Percentiles rank a stretch among this genome's conserved stretches.
phyloP scores from a whole-genome alignment of 2,329 filamentous ascomycete genomes.

The Pseudocercospora macadamiae region DNA sequence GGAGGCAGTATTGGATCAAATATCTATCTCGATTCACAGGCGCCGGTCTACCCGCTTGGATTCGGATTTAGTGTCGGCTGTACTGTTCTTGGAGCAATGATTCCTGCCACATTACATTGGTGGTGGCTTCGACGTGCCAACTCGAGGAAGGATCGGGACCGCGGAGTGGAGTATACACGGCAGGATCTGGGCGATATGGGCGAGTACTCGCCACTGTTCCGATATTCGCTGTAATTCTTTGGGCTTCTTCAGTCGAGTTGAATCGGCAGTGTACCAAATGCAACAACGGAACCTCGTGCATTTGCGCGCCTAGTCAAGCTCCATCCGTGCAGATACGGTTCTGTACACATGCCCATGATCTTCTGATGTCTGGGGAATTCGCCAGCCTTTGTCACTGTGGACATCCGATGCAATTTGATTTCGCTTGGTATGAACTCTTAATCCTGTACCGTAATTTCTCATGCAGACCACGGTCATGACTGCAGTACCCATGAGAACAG shows the following conservation, averaged over 20 bases:
- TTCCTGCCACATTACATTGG: constrained; percentile 14
- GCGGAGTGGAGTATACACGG: neutral
- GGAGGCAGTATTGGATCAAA: constrained; percentile 18
- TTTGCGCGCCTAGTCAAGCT: too few species aligned
- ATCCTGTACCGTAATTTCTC: neutral
- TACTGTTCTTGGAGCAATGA: constrained; percentile 11
- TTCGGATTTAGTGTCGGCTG: constrained; percentile 17
- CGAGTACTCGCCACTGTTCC: constrained; percentile 8
- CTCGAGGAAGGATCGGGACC: neutral
- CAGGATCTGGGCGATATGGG: constrained; percentile 2
- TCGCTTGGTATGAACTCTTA: neutral
- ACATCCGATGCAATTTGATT: neutral
- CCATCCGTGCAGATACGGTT: too few species aligned
- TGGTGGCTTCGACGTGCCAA: constrained; percentile 7
- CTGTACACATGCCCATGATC: too few species aligned
- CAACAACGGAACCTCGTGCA: too few species aligned
- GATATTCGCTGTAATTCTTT: constrained; percentile 1
- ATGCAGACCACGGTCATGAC: neutral
- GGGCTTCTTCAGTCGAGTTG: too few species aligned
- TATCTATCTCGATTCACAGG: constrained; percentile 14
- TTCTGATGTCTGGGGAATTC: too few species aligned
- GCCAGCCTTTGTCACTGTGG: too few species aligned
- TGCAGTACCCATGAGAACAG: neutral
- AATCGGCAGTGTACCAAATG: too few species aligned
- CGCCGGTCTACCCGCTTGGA: constrained; percentile 12